Evolutionary conservation across 148 eudicot genomes (phyloP).

Genomic region (Vaccinium darrowii): DNA sequence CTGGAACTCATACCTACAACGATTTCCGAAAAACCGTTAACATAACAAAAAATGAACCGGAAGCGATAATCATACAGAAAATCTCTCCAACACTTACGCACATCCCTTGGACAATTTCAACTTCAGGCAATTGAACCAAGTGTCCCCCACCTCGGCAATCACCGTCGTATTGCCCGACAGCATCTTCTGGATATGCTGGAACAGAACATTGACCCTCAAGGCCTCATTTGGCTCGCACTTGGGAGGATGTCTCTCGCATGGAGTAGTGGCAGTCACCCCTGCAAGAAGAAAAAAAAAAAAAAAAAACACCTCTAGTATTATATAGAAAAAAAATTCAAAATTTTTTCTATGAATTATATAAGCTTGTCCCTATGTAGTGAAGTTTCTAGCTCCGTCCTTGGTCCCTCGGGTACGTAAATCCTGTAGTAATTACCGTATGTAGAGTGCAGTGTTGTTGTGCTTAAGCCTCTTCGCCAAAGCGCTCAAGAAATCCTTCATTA

Average conservation of each 20-base stretch:
- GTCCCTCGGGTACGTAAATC: too few relatives aligned
- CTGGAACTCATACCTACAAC: constrained; percentile 78
- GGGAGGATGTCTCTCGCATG: constrained; percentile 33
- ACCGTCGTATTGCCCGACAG: constrained; percentile 62
- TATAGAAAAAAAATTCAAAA: too few relatives aligned
- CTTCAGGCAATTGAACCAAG: constrained; percentile 88
- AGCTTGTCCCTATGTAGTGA: too few relatives aligned
- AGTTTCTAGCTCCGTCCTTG: too few relatives aligned
- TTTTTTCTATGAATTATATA: too few relatives aligned
- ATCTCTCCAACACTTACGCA: constrained; percentile 45
- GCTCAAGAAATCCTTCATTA: too few relatives aligned
- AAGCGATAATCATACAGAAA: not conserved
- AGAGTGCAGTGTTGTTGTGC: too few relatives aligned
- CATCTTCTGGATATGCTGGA: constrained; percentile 73
- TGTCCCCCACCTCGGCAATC: constrained; percentile 83
- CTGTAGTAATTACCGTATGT: too few relatives aligned
- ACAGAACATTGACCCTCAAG: constrained; percentile 71
- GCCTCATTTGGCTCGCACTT: constrained; percentile 56
- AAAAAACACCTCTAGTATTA: constrained; percentile 35
- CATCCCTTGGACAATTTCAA: constrained; percentile 71
- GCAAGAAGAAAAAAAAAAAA: too few relatives aligned
- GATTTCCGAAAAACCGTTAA: not conserved
- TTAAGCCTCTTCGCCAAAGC: too few relatives aligned
- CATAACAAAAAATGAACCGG: not conserved
- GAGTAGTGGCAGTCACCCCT: too few relatives aligned